Conservation (phyloP, 1,284 basidiomycete genomes). For the Pseudozyma thailandica region DNA sequence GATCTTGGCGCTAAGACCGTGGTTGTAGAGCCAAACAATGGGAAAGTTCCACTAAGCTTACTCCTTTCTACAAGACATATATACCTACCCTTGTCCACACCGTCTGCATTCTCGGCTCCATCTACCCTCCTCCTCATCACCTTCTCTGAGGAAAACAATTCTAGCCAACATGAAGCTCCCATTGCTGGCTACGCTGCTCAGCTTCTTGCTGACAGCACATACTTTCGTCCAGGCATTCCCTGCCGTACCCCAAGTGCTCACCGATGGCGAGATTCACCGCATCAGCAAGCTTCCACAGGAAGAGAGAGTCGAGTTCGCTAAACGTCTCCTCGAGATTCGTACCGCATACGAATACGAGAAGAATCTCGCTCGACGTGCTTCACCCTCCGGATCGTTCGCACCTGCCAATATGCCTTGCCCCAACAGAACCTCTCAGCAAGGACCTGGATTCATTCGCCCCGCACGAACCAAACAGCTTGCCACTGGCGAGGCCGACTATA, state of each 20-base stretch:
- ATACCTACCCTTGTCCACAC: too few relatives aligned
- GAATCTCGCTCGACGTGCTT: slow-evolving; percentile 30
- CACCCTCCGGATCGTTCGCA: slow-evolving; percentile 51
- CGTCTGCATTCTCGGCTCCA: too few relatives aligned
- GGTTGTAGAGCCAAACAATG: too few relatives aligned
- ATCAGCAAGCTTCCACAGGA: slow-evolving; percentile 25
- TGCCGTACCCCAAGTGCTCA: slow-evolving; percentile 26
- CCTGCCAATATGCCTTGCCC: slow-evolving; percentile 60
- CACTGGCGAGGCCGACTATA: slow-evolving; percentile 50
- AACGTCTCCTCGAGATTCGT: slow-evolving; percentile 34
- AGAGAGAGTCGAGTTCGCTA: slow-evolving; percentile 27
- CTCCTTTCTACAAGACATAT: too few relatives aligned
- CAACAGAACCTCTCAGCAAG: slow-evolving; percentile 30
- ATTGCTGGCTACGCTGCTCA: slow-evolving; percentile 14
- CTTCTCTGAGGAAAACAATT: not conserved
- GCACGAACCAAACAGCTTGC: slow-evolving; percentile 46
- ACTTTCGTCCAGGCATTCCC: slow-evolving; percentile 15
- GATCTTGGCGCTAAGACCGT: too few relatives aligned
- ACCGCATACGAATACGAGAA: slow-evolving; percentile 33
- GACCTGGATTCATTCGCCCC: slow-evolving; percentile 55
- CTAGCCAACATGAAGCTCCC: slow-evolving; percentile 24
- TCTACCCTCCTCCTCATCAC: not conserved
- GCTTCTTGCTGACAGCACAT: slow-evolving; percentile 7
- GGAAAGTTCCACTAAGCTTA: too few relatives aligned
- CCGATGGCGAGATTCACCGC: slow-evolving; percentile 21